These are phyloP conservation scores for Dendrothele bispora DNA, from an alignment of 768 basidiomycete genomes.

Conservation along the genomic window DNA sequence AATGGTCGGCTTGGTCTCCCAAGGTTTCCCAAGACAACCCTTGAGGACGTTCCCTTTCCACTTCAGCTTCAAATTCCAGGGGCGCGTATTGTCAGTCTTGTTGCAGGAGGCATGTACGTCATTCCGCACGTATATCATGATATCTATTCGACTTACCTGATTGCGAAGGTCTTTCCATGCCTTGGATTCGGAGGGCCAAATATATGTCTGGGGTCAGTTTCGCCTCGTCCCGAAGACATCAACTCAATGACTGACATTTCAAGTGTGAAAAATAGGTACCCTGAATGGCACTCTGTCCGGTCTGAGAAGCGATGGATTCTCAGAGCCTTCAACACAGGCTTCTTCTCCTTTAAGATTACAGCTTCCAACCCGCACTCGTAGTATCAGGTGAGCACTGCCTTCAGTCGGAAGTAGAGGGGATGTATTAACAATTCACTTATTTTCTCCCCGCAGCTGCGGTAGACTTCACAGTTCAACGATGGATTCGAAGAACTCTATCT, in stretches of 20 bases:
- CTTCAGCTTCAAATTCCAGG: constrained; percentile 58
- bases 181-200: constrained; percentile 67
- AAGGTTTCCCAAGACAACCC: constrained; percentile 30
- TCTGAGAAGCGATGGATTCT: constrained; percentile 54
- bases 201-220: constrained; percentile 79
- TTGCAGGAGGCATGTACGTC: constrained; percentile 80
- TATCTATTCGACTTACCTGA: constrained; percentile 1
- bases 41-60: constrained; percentile 59
- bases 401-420: no score
- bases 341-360: constrained; percentile 54
- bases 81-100: constrained; percentile 66
- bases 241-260: constrained; percentile 7
- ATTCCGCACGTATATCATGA: constrained; percentile 1
- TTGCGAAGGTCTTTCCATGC: constrained; percentile 82
- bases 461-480: constrained; percentile 69
- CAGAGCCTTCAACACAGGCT: constrained; percentile 50
- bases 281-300: constrained; percentile 47
- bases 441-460: constrained; percentile 58
- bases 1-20: constrained; percentile 65
- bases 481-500: constrained; percentile 59
- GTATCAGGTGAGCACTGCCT: constrained; percentile 61
- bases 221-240: constrained; percentile 1
- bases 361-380: constrained; percentile 58
- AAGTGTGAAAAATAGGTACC: constrained; percentile 45
- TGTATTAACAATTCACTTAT: neutral